Evolutionary conservation across 202 grass and related monocot species (phyloP), one percentile per base, ranked within the genome.

Genomic region (Schoenoplectus triqueter): DNA sequence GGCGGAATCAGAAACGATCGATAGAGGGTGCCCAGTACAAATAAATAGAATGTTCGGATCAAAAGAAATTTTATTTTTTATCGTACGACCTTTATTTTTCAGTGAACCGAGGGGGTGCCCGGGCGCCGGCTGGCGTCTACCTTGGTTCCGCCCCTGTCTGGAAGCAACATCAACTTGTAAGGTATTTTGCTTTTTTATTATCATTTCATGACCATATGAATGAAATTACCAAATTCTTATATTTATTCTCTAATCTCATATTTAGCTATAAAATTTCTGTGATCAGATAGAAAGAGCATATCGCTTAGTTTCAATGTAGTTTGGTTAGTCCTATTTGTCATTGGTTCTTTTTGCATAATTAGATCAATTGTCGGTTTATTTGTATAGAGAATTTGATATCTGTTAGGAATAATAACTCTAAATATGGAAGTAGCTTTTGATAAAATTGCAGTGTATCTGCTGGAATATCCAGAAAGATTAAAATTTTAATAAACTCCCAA

Each of bases 81-180:
- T 31, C 31, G 31, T 31, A 31, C 31, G 31, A 31, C 31, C 31
- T 31, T 31, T 31, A 31, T 31, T 31, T 31, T 31, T 31, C 31
- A 31, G 31, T 31, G 31, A 31, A 31, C 31, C 31, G 31, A 31
- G 31, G 31, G 31, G 31, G 31, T 31, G 31, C 31, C 31, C 31
- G 31, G 31, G 31, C 31, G 31, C 31, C 31, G 31, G 31, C 31
- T 31, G 31, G 31, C 31, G 31, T 31, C 31, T 31, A 31, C 31
- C 31, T 31, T 31, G 31, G 31, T 31, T 31, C 31, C 31, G 31
- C 31, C 31, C 31, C 31, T 31, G 45, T 72, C 45, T 50, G 46
- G 46, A 72, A 72, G 45, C 14, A 73, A 73, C 46, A 6, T 51
- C 69, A 73, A 51, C 13, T 70, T 70, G 63, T 31, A 21, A 22